A percentile compares a stretch with the other conserved stretches of the same genome.
These are phyloP conservation scores for Cutaneotrichosporon arboriforme DNA, from an alignment of 1,284 basidiomycete genomes.

Conservation along the genomic window DNA sequence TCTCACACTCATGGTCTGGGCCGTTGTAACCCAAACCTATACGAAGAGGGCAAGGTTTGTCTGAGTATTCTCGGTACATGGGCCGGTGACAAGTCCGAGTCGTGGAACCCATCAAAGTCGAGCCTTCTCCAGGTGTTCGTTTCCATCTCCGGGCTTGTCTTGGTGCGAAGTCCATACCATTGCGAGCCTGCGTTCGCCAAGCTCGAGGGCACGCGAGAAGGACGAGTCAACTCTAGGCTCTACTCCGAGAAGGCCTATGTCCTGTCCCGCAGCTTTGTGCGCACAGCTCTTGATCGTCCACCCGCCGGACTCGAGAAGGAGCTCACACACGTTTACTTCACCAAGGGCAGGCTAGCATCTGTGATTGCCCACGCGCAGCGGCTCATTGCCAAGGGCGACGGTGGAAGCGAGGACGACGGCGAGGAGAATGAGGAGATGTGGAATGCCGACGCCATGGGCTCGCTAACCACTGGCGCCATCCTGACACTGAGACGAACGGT, in stretches of 20 bases:
- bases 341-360: conserved; percentile 59
- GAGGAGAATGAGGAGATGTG: conserved; percentile 48
- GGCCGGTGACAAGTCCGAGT: conserved; percentile 78
- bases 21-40: conserved; percentile 73
- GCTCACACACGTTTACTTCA: conserved; percentile 68
- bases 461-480: conserved; percentile 71
- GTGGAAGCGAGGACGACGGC: conserved; percentile 39
- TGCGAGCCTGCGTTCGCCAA: conserved; percentile 88
- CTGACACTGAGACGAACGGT: conserved; percentile 56
- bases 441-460: conserved; percentile 60
- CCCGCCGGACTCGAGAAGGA: conserved; percentile 66
- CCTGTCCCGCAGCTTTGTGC: conserved; percentile 79
- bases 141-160: conserved; percentile 85
- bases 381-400: conserved; percentile 57
- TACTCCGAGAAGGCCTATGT: conserved; percentile 79
- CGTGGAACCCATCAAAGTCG: conserved; percentile 67
- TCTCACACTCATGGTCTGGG: conserved; percentile 94
- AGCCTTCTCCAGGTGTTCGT: conserved; percentile 87
- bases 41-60: conserved; percentile 94
- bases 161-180: conserved; percentile 90
- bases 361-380: conserved; percentile 61
- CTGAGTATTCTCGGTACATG: conserved; percentile 86
- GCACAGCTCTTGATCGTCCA: conserved; percentile 72
- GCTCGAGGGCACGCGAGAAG: conserved; percentile 79
- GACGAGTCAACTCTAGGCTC: conserved; percentile 61